phyloP scores from a whole-genome alignment of 768 basidiomycete genomes.

The Sutorius australiensis region DNA sequence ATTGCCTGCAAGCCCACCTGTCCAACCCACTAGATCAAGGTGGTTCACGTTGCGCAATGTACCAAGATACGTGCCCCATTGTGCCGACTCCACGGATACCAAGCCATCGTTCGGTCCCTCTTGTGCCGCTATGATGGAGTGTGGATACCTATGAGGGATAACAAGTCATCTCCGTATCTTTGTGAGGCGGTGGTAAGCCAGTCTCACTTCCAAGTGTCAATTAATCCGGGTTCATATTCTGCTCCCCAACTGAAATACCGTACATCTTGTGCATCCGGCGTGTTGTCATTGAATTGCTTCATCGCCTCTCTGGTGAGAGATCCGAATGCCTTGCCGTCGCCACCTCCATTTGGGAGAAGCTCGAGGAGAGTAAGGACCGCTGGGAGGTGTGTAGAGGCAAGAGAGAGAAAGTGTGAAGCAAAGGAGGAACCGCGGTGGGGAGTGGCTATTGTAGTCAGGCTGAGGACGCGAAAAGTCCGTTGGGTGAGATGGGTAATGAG shows the following conservation, averaged over 20 bases:
- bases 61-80: conserved; percentile 96
- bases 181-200: neutral
- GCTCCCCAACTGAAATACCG: conserved; percentile 97
- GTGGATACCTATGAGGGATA: conserved; percentile 48
- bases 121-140: conserved; percentile 75
- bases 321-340: conserved; percentile 93
- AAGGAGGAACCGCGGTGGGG: conserved; percentile 94
- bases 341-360: conserved; percentile 85
- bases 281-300: conserved; percentile 83
- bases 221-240: conserved; percentile 78
- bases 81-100: conserved; percentile 81
- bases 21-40: conserved; percentile 91
- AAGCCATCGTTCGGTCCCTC: conserved; percentile 96
- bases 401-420: conserved; percentile 82
- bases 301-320: conserved; percentile 82
- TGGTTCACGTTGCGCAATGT: conserved; percentile 90
- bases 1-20: conserved; percentile 35
- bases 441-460: conserved; percentile 90
- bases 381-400: conserved; percentile 66
- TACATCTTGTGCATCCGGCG: conserved; percentile 73
- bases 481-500: conserved; percentile 80
- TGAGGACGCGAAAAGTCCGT: conserved; percentile 76
- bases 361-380: conserved; percentile 73
- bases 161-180: neutral
- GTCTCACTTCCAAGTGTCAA: conserved; percentile 80